A percentile compares a stretch with the other conserved stretches of the same genome.
Conservation (phyloP, 371 early-diverging fungal genomes). For the Nematocida sp. region DNA sequence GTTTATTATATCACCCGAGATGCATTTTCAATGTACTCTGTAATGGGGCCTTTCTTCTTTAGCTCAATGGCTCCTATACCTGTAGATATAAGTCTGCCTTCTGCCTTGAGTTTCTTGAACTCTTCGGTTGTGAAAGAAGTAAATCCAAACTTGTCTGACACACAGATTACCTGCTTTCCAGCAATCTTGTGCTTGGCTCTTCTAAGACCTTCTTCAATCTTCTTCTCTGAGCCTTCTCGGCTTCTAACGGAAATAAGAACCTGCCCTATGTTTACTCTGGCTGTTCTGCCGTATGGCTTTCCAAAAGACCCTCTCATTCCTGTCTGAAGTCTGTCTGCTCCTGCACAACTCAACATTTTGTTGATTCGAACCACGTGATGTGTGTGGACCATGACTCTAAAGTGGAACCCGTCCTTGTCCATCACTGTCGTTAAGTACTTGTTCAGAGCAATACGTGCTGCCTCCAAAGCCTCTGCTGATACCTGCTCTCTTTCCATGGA, state of each 20-base stretch:
- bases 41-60: conserved; percentile 63
- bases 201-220: conserved; percentile 90
- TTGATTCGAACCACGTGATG: conserved; percentile 99
- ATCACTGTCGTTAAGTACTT: conserved; percentile 95
- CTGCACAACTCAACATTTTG: conserved; percentile 99
- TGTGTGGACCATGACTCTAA: conserved; percentile 97
- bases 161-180: conserved; percentile 92
- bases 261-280: conserved; percentile 98
- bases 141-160: conserved; percentile 99
- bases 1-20: conserved; percentile 52
- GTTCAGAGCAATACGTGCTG: conserved; percentile 97
- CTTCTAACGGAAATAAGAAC: conserved; percentile 91
- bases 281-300: conserved; percentile 94
- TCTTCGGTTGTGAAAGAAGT: conserved; percentile 89
- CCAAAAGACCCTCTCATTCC: conserved; percentile 99
- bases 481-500: conserved; percentile 97
- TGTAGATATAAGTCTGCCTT: conserved; percentile 47
- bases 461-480: conserved; percentile 96
- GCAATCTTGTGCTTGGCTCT: conserved; percentile 99
- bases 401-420: conserved; percentile 99
- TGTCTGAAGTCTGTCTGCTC: conserved; percentile 99
- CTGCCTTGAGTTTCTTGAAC: conserved; percentile 68
- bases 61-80: conserved; percentile 59
- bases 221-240: conserved; percentile 77
- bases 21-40: conserved; percentile 52